phyloP scores from a whole-genome alignment of 2,329 filamentous ascomycete species.

The Aureobasidium lini region DNA sequence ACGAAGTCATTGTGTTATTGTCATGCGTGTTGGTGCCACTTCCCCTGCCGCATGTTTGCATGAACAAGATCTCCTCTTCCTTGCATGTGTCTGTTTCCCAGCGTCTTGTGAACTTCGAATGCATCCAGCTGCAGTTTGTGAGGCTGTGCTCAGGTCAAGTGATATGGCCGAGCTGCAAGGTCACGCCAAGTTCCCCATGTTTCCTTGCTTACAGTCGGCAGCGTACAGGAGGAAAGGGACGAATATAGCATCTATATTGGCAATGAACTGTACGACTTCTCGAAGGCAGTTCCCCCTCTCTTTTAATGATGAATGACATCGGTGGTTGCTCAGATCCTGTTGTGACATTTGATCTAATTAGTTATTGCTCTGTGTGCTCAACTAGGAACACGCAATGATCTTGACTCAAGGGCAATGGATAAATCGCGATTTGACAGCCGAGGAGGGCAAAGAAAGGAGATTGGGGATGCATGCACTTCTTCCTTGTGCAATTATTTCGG shows the following conservation, averaged over 20 bases:
- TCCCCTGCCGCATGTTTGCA: background rate
- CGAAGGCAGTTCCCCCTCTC: conserved; percentile 3
- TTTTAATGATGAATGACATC: background rate
- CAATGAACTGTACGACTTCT: background rate
- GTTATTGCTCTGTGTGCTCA: background rate
- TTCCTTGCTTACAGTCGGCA: background rate
- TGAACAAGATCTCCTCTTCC: background rate
- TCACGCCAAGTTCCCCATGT: background rate
- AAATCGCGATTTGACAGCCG: background rate
- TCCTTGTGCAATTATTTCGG: background rate
- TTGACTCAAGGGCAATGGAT: background rate
- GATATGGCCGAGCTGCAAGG: background rate
- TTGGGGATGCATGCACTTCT: background rate
- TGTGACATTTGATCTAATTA: background rate
- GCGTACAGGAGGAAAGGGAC: background rate
- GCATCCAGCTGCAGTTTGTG: background rate
- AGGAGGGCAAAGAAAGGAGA: background rate
- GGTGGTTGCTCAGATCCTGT: background rate
- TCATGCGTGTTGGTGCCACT: background rate
- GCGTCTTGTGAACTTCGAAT: background rate
- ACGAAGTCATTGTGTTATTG: conserved; percentile 8
- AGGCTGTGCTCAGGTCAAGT: background rate
- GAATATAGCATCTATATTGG: conserved; percentile 1
- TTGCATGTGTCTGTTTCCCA: background rate
- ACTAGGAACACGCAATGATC: background rate